Evolutionary conservation across 768 basidiomycete species (phyloP), one percentile per base, ranked within the genome.

Genomic region (Lactifluus rugatus): DNA sequence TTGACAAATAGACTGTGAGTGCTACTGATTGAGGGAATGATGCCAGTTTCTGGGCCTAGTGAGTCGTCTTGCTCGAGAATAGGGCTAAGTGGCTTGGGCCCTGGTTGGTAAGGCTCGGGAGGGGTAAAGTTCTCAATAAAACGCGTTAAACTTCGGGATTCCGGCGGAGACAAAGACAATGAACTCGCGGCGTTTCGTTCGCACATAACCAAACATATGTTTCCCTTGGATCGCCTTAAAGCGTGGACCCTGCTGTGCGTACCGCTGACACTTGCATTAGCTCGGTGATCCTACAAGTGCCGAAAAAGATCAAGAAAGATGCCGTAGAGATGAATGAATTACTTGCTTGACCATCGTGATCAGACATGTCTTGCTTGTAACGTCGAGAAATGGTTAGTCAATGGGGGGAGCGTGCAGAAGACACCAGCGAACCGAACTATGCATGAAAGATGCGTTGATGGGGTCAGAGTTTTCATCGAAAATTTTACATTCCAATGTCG

Each of bases 61-160:
- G 48, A 47, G 37, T 60, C 54, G 2, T 17, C 37, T 47, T 56
- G 59, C 45, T 60, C 59, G 5, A 41, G 54, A 37, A 60, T 60
- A 32, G 59, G 54, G 28, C 48, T 56, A 46, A 60, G 59, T 32
- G 28, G 36, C 17, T 41, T 39, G 6, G 23, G 49, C 31, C 44
- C 25, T 37, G 53, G 1, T 49, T 32, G 50, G 42, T 28, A 52
- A 21, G 48, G 36, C 28, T 39, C 46, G 19, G 46, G 45, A 46
- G 31, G 31, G 21, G 48, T 34, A 52, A 25, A 19, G n/a, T 28
- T 17, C 14, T 45, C 44, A n/a, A 36, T 39, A 13, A 51, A 39
- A 25, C 36, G 34, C 3, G 34, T 11, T 11, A 11, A 2, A 10
- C 10, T 13, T 8, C 23, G 25, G n/a, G 34, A 23, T 19, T 51